These are phyloP conservation scores for Lagenidium sp. DNA, from an alignment of 352 stramenopile species.

Conservation along the genomic window DNA sequence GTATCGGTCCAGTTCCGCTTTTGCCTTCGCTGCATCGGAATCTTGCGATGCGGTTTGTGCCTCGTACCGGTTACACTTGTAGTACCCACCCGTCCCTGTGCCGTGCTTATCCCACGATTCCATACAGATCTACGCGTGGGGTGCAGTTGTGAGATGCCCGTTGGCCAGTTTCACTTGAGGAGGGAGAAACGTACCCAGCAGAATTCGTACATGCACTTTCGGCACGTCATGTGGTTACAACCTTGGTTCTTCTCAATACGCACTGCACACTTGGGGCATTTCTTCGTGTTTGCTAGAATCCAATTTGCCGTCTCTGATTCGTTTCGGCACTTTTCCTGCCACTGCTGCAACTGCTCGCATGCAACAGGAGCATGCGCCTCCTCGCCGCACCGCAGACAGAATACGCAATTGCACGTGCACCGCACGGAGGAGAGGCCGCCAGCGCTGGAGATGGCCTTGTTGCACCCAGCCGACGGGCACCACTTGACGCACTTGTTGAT, in stretches of 20 bases:
- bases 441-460: slow-evolving; percentile 88
- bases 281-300: slow-evolving; percentile 99
- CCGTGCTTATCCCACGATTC: slow-evolving; percentile 95
- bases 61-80: slow-evolving; percentile 99
- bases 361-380: slow-evolving; percentile 93
- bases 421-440: slow-evolving; percentile 71
- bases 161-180: neutral
- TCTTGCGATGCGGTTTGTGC: slow-evolving; percentile 33
- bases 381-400: slow-evolving; percentile 93
- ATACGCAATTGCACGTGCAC: slow-evolving; percentile 82
- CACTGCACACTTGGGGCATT: slow-evolving; percentile 97
- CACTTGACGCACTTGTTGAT: slow-evolving; percentile 96
- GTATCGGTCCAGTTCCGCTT: slow-evolving; percentile 97
- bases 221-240: slow-evolving; percentile 99
- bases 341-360: slow-evolving; percentile 90
- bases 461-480: slow-evolving; percentile 95
- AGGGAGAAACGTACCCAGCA: slow-evolving; percentile 89
- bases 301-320: slow-evolving; percentile 99
- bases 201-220: slow-evolving; percentile 92
- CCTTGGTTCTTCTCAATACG: slow-evolving; percentile 99
- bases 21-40: slow-evolving; percentile 88
- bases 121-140: slow-evolving; percentile 81
- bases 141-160: neutral
- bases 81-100: slow-evolving; percentile 96
- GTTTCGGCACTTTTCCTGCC: slow-evolving; percentile 97